Conservation (phyloP, 805 yeast species). For the Kuraishia piskuri region DNA sequence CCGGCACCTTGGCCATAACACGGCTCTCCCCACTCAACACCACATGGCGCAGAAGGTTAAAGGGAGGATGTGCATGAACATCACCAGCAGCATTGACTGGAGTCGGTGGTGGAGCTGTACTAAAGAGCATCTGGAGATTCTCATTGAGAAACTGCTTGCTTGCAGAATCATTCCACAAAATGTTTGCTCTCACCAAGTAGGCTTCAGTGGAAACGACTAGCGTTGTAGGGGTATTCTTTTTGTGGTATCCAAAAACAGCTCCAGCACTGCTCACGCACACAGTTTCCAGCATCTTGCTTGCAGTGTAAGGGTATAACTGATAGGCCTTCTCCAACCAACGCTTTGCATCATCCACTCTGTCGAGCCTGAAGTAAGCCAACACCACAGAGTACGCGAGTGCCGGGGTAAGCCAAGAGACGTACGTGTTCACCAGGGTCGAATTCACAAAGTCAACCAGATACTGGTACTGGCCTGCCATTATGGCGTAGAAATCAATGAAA, state of each 20-base stretch:
- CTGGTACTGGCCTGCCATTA: slow-evolving; percentile 54
- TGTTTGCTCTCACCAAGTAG: slow-evolving; percentile 46
- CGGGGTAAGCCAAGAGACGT: slow-evolving; percentile 63
- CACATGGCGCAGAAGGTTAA: slow-evolving; percentile 57
- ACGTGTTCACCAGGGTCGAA: slow-evolving; percentile 48
- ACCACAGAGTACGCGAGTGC: slow-evolving; percentile 61
- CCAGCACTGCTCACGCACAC: slow-evolving; percentile 28
- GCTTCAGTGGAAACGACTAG: slow-evolving; percentile 40
- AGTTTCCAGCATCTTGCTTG: slow-evolving; percentile 36
- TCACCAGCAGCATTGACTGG: slow-evolving; percentile 4
- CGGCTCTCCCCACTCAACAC: slow-evolving; percentile 64
- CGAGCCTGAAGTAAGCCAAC: slow-evolving; percentile 45
- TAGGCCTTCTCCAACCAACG: slow-evolving; percentile 41
- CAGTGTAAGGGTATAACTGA: slow-evolving; percentile 48
- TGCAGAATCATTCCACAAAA: slow-evolving; percentile 42
- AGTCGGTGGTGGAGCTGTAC: slow-evolving; percentile 12
- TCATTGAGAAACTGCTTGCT: slow-evolving; percentile 30
- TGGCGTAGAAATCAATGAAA: slow-evolving; percentile 73
- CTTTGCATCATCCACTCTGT: slow-evolving; percentile 33
- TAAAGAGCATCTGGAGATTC: slow-evolving; percentile 11
- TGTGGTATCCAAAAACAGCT: slow-evolving; percentile 20
- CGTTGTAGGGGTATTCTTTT: background rate
- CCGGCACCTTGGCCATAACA: slow-evolving; percentile 63
- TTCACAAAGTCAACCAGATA: slow-evolving; percentile 50
- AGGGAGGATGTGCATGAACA: slow-evolving; percentile 26